phyloP scores from a whole-genome alignment of 345 rosid genomes.

The Arabidopsis thaliana region DNA sequence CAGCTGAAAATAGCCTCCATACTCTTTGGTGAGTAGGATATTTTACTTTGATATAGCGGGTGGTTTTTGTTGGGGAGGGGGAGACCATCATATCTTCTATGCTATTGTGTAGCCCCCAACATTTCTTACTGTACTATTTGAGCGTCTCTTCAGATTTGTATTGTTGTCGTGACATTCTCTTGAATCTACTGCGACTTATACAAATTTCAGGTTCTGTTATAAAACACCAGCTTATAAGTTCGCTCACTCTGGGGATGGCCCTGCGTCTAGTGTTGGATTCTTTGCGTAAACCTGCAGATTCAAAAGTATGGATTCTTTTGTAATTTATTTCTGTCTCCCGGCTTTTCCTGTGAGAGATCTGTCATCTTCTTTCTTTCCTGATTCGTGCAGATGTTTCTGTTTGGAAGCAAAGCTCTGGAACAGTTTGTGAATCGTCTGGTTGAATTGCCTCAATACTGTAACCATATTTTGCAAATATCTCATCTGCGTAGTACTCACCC shows the following conservation, averaged over 20 bases:
- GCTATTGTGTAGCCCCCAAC: not conserved
- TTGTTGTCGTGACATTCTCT: constrained; percentile 15
- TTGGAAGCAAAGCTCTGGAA: constrained; percentile 95
- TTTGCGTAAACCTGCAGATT: constrained; percentile 95
- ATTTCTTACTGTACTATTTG: not conserved
- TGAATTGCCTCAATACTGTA: constrained; percentile 99
- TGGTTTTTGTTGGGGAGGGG: not conserved
- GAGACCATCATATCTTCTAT: not conserved
- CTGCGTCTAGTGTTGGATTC: constrained; percentile 94
- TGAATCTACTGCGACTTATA: constrained; percentile 22
- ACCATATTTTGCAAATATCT: constrained; percentile 96
- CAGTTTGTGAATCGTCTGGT: constrained; percentile 93
- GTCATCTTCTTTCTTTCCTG: constrained; percentile 23
- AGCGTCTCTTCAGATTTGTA: not conserved
- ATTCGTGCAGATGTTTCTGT: constrained; percentile 83
- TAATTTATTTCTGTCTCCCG: constrained; percentile 3
- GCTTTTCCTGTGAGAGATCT: constrained; percentile 15
- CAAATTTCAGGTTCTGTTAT: constrained; percentile 80
- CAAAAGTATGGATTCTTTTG: constrained; percentile 64
- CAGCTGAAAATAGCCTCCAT: constrained; percentile 92
- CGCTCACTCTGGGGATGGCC: constrained; percentile 91
- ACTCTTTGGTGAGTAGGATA: constrained; percentile 78
- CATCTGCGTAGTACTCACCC: constrained; percentile 83
- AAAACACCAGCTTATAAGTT: constrained; percentile 95
- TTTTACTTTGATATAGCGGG: constrained; percentile 13